Evolutionary conservation across 169 alveolate species (phyloP), one percentile per base, ranked within the genome.

Genomic region (Toxoplasma gondii): DNA sequence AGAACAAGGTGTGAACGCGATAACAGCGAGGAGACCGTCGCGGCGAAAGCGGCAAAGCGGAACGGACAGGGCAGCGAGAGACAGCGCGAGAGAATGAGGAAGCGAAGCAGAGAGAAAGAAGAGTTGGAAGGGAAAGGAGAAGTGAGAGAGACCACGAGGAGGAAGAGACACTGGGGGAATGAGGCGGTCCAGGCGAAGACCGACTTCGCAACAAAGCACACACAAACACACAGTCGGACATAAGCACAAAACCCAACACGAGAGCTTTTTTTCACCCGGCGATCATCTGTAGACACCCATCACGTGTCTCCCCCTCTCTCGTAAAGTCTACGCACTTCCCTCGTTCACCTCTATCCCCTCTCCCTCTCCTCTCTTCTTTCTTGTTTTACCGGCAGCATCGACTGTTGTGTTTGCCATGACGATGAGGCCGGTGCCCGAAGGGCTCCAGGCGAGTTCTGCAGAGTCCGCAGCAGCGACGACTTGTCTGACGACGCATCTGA

Each of bases 331-430:
- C n/a, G n/a, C n/a, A n/a, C n/a, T n/a, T n/a, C n/a, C n/a, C n/a
- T n/a, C n/a, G n/a, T n/a, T n/a, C n/a, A n/a, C n/a, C n/a, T n/a
- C n/a, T n/a, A 19, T 64, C 31, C n/a, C 31, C 31, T 64, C 5
- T 27, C 74, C n/a, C 74, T 31, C 74, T 22, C n/a, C 22, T 27
- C n/a, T 16, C 74, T 64, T 64, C 29, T 64, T 31, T 16, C 74
- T 64, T 9, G 5, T 19, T 54, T 53, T 64, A 93, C 95, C 95
- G 24, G 95, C 91, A 0, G 94, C 95, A 45, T 93, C 95, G 64
- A 93, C 94, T 0, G 95, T 93, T n/a, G 94, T 88, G 84, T 88
- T 86, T 29, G 95, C 93, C 38, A 93, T 91, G 24, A 88, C 95
- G 2, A 93, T 27, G 44, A 93, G 94, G 7, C 92, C 93, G 17